Evolutionary conservation across 2,329 filamentous ascomycete genomes (phyloP).

Genomic region (Ophiocordyceps unilateralis): DNA sequence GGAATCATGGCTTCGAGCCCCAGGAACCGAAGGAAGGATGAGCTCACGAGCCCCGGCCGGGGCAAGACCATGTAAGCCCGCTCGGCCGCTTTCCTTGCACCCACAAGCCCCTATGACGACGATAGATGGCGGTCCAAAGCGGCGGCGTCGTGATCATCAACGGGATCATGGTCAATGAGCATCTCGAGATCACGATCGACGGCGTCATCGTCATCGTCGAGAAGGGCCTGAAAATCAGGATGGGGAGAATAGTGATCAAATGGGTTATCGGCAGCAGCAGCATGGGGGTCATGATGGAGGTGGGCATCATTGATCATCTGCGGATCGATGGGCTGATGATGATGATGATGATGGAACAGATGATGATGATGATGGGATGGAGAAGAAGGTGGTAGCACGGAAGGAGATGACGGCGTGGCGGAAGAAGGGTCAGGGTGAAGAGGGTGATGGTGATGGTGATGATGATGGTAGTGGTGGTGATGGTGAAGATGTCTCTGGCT

Average conservation of each 20-base stretch:
- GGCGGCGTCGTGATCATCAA: constrained; percentile 23
- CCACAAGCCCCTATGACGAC: too few relatives aligned
- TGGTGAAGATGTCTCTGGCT: constrained; percentile 9
- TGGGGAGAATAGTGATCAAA: constrained; percentile 26
- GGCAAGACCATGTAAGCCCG: too few relatives aligned
- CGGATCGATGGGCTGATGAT: constrained; percentile 41
- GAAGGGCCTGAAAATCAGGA: constrained; percentile 34
- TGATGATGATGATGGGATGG: constrained; percentile 4
- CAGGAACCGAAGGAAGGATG: too few relatives aligned
- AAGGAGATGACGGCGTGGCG: not conserved
- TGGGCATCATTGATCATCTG: constrained; percentile 33
- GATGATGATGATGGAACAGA: too few relatives aligned
- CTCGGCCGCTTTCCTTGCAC: too few relatives aligned
- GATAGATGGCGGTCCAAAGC: too few relatives aligned
- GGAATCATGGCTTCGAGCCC: too few relatives aligned
- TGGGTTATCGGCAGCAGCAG: constrained; percentile 13
- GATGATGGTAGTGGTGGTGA: constrained; percentile 6
- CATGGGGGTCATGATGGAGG: constrained; percentile 13
- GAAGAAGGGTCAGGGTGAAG: constrained; percentile 7
- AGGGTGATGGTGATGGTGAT: constrained; percentile 14
- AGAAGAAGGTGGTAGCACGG: too few relatives aligned
- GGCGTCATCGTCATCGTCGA: constrained; percentile 21
- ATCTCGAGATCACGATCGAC: constrained; percentile 34
- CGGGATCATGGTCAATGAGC: constrained; percentile 29
- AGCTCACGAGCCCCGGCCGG: too few relatives aligned